Percentiles rank a stretch among this genome's conserved stretches.
Evolutionary conservation across 345 rosid species (phyloP).

Genomic region (Luvunga scandens): DNA sequence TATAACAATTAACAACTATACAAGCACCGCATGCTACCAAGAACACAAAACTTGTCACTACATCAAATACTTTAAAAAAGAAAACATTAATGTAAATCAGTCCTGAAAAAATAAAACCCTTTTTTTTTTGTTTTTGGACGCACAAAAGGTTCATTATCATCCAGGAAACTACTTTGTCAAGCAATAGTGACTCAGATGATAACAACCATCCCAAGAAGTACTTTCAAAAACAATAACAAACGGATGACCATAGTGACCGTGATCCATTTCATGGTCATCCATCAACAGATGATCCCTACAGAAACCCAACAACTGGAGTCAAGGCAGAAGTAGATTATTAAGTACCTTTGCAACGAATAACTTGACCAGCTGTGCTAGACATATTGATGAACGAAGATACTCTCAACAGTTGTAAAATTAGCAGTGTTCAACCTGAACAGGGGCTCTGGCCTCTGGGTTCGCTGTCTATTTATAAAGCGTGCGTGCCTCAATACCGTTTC

Average conservation of each 20-base stretch:
- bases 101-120: too few species aligned
- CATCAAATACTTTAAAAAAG: background rate
- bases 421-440: background rate
- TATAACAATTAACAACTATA: background rate
- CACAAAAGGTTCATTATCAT: background rate
- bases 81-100: background rate
- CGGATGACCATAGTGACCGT: background rate
- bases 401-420: background rate
- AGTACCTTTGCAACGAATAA: constrained; percentile 3
- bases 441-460: too few species aligned
- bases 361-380: constrained; percentile 5
- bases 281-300: background rate
- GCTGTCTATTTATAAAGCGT: background rate
- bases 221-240: background rate
- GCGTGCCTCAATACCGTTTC: too few species aligned
- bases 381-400: background rate
- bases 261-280: background rate
- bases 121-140: background rate
- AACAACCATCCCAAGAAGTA: background rate
- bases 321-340: background rate
- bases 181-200: background rate
- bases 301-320: background rate
- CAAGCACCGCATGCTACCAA: background rate
- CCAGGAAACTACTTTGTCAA: background rate
- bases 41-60: background rate